These are phyloP conservation scores for Artemisia annua DNA, from an alignment of 129 eudicot species.

Conservation along the genomic window DNA sequence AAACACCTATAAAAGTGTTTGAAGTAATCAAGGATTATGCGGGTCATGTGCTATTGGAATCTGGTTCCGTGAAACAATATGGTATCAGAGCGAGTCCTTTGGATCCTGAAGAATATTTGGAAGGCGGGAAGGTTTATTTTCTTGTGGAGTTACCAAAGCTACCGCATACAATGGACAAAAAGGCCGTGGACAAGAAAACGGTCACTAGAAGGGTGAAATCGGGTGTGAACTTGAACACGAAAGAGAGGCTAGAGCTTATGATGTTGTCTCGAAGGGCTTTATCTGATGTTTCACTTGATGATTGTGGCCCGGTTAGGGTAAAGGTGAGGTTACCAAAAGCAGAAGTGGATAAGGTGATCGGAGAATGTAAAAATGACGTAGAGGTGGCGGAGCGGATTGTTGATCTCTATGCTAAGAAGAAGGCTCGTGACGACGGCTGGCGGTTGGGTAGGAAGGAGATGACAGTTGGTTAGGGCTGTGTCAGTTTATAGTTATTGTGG, in stretches of 20 bases:
- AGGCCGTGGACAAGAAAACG: constrained; percentile 29
- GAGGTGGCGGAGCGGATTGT: constrained; percentile 61
- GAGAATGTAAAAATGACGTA: constrained; percentile 48
- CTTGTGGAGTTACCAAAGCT: constrained; percentile 65
- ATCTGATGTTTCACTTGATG: constrained; percentile 36
- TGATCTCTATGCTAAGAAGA: constrained; percentile 50
- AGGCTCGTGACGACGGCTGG: constrained; percentile 20
- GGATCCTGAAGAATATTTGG: constrained; percentile 34
- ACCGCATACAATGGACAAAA: constrained; percentile 38
- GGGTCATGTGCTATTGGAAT: constrained; percentile 58
- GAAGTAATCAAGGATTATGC: constrained; percentile 62
- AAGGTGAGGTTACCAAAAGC: constrained; percentile 66
- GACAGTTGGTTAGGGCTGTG: not conserved
- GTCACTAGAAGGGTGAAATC: constrained; percentile 40
- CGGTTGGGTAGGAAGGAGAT: constrained; percentile 16
- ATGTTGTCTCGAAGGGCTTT: constrained; percentile 45
- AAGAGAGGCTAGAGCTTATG: constrained; percentile 49
- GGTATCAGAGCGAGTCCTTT: constrained; percentile 72
- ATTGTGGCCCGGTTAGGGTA: constrained; percentile 44
- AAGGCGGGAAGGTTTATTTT: constrained; percentile 54
- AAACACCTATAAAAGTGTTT: constrained; percentile 43
- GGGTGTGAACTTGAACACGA: constrained; percentile 39
- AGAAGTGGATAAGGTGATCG: constrained; percentile 50
- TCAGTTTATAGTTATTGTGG: not conserved
- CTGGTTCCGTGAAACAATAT: constrained; percentile 42